A percentile compares a stretch with the other conserved stretches of the same genome.
Evolutionary conservation across 495 filamentous ascomycete genomes (phyloP).

Genomic region (Melanomma pulvis-pyrius): DNA sequence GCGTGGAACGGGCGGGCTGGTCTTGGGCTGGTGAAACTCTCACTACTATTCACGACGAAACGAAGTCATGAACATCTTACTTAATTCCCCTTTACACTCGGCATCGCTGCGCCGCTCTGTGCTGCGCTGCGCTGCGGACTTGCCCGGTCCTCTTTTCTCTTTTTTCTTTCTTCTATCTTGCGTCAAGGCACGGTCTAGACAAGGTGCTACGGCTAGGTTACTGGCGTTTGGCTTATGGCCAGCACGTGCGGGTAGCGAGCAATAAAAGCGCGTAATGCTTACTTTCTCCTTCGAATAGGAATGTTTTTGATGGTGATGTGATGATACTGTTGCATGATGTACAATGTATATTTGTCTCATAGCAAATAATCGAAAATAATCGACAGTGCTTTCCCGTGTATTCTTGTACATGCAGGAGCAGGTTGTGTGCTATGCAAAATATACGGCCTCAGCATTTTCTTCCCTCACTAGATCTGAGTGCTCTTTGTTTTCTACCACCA

Average conservation of each 20-base stretch:
- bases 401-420: too few species aligned
- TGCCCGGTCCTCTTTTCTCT: background rate
- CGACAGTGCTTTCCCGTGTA: too few species aligned
- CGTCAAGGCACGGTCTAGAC: background rate
- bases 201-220: background rate
- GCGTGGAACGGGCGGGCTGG: background rate
- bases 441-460: too few species aligned
- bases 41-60: constrained; percentile 29
- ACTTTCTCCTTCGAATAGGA: too few species aligned
- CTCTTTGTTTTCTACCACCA: too few species aligned
- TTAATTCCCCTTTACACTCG: constrained; percentile 13
- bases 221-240: background rate
- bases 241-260: background rate
- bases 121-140: background rate
- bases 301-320: too few species aligned
- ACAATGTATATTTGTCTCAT: background rate
- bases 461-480: too few species aligned
- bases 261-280: background rate
- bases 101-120: constrained; percentile 1
- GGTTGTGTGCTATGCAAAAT: too few species aligned
- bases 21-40: background rate
- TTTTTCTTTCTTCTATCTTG: background rate
- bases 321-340: background rate
- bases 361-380: too few species aligned
- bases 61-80: constrained; percentile 30